These are phyloP conservation scores for Oryza brachyantha DNA, from an alignment of 176 grass and related monocot species.

Conservation along the genomic window DNA sequence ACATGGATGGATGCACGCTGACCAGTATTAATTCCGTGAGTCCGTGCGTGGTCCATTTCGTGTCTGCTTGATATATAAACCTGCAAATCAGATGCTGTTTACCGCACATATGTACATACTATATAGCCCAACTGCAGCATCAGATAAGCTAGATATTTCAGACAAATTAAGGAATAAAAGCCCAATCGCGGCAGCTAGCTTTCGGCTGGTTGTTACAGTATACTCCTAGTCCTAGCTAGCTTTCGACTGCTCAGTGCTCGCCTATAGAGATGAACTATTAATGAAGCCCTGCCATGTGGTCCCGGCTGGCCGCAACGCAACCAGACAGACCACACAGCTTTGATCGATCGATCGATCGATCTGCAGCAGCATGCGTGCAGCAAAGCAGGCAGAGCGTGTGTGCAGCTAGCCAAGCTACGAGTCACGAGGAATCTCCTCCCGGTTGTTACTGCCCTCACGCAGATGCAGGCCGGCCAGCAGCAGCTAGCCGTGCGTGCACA, in stretches of 20 bases:
- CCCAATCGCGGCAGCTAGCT: slow-evolving; percentile 13
- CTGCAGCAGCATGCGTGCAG: no score
- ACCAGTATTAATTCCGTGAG: background rate
- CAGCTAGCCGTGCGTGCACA: background rate
- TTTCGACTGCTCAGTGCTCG: no score
- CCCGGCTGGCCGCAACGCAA: background rate
- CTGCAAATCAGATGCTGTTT: background rate
- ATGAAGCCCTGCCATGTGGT: background rate
- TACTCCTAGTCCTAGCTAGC: no score
- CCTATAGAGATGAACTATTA: background rate
- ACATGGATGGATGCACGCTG: background rate
- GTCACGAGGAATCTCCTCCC: background rate
- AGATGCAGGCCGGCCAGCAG: background rate
- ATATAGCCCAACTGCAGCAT: background rate
- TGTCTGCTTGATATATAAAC: background rate
- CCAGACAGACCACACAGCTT: background rate
- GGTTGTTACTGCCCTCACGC: background rate
- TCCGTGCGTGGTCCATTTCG: slow-evolving; percentile 6
- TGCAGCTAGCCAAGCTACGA: no score
- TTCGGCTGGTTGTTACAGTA: background rate
- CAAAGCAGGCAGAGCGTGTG: background rate
- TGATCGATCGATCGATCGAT: background rate
- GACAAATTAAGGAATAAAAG: background rate
- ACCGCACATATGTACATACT: background rate
- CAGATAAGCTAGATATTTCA: background rate